Evolutionary conservation across 2,329 filamentous ascomycete genomes (phyloP).

Genomic region (Pseudocercospora fijiensis): DNA sequence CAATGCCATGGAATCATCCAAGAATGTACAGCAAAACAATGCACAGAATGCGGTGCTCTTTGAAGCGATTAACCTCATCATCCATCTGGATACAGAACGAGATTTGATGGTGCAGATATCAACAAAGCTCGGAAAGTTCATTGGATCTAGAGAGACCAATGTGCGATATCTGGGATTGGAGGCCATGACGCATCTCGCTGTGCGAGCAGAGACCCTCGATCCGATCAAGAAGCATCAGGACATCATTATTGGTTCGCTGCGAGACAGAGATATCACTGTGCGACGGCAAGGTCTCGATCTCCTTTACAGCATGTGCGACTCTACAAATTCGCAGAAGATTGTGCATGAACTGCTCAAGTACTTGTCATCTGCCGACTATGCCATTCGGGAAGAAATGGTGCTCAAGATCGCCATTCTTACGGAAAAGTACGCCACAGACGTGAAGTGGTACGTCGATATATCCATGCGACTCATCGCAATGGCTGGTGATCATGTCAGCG

Average conservation of each 20-base stretch:
- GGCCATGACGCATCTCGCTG: conserved; percentile 96
- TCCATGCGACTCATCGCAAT: conserved; percentile 90
- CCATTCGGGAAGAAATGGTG: conserved; percentile 98
- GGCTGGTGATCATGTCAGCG: conserved; percentile 96
- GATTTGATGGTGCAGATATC: conserved; percentile 96
- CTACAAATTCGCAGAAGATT: conserved; percentile 88
- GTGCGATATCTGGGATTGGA: conserved; percentile 93
- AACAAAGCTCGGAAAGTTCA: conserved; percentile 85
- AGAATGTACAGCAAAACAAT: conserved; percentile 99
- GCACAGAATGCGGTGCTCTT: conserved; percentile 97
- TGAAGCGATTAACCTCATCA: conserved; percentile 97
- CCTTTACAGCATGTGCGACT: conserved; percentile 99
- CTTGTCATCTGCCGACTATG: conserved; percentile 93
- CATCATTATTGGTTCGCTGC: conserved; percentile 89
- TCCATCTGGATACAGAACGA: conserved; percentile 93
- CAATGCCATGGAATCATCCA: conserved; percentile 85
- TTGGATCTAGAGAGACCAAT: conserved; percentile 94
- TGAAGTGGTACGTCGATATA: conserved; percentile 99
- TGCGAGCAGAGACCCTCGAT: conserved; percentile 87
- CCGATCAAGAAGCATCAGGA: conserved; percentile 98
- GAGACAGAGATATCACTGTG: conserved; percentile 95
- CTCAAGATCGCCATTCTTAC: conserved; percentile 97
- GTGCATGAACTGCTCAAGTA: conserved; percentile 92
- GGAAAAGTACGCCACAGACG: conserved; percentile 96
- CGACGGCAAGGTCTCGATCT: conserved; percentile 92